Base-by-base conservation (phyloP, 495 filamentous ascomycete species). In the Aspergillus biplanus region DNA sequence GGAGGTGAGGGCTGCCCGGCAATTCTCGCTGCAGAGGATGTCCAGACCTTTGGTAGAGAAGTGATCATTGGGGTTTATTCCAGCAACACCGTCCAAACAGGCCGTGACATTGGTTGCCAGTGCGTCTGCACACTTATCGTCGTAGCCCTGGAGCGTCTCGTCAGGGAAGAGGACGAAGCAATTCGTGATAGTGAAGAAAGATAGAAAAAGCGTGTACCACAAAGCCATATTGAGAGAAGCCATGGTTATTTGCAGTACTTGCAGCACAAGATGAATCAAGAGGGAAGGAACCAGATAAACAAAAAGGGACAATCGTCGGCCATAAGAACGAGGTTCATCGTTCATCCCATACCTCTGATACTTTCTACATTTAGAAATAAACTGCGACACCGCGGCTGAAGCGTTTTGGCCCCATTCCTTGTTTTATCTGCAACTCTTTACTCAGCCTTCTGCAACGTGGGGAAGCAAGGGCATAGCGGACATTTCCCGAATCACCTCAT, bases 1-100 rank as follows among this genome's bases (percentile, higher is more conserved):
- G 2, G 16, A 21, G 6, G 9, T 21, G 16, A 58, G 37, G 6
- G 44, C 42, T 5, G 21, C 55, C 8, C 55, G 35, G n/a, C 55
- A 58, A 18, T 46, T 35, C 2, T 27, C n/a, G 12, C 16, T 58
- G 18, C 55, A 58, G 21, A 58, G 44, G 16, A 58, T 7, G 42
- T 58, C 55, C 37, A 58, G 55, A 39, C 55, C 55, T 12, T 58
- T 34, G 21, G 44, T 34, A 6, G 55, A 58, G 55, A 44, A 58
- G 35, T 31, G 33, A 37, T 58, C 46, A 32, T 58, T 58, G 3
- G 55, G 46, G 42, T 37, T 58, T 18, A 58, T 12, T 12, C 55
- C 21, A 37, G 21, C 35, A 27, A 58, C 55, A 4, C 35, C 55
- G 1, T 34, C 27, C 1, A 47, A 9, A 47, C 55, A 58, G 21